Evolutionary conservation across 257 asterid species (phyloP).

Genomic region (Galeopsis tetrahit): DNA sequence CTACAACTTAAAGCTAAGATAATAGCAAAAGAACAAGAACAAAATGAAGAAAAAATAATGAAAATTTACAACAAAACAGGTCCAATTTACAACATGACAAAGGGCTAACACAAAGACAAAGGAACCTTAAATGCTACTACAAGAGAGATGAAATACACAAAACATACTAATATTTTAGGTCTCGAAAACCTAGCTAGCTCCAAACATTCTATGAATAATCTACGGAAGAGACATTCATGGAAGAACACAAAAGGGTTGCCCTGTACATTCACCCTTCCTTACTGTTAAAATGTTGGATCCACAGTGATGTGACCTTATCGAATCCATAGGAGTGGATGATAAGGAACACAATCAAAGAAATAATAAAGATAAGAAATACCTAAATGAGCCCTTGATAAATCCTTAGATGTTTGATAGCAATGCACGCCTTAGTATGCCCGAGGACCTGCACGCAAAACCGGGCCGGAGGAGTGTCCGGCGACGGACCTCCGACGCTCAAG

Average conservation of each 20-base stretch:
- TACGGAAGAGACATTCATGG: neutral
- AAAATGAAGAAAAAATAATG: neutral
- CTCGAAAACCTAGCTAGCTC: constrained; percentile 16
- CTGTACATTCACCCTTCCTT: constrained; percentile 44
- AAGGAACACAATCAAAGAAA: too few relatives aligned
- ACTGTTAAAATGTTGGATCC: constrained; percentile 25
- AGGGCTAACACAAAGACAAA: neutral
- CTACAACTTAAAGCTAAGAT: neutral
- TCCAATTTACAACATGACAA: neutral
- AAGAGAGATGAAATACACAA: neutral
- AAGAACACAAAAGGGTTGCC: constrained; percentile 5
- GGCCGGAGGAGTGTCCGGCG: too few relatives aligned
- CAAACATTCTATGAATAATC: neutral
- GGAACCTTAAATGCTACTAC: neutral
- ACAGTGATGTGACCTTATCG: too few relatives aligned
- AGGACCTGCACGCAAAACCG: too few relatives aligned
- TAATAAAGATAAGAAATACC: too few relatives aligned
- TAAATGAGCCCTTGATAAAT: too few relatives aligned
- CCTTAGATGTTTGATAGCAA: too few relatives aligned
- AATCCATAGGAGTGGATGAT: too few relatives aligned
- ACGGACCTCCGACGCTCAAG: too few relatives aligned
- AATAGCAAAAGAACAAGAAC: neutral
- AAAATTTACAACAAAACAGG: neutral
- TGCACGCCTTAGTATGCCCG: too few relatives aligned
- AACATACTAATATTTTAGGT: neutral